Evolutionary conservation across 495 filamentous ascomycete species (phyloP).

Genomic region (Amniculicola lignicola): DNA sequence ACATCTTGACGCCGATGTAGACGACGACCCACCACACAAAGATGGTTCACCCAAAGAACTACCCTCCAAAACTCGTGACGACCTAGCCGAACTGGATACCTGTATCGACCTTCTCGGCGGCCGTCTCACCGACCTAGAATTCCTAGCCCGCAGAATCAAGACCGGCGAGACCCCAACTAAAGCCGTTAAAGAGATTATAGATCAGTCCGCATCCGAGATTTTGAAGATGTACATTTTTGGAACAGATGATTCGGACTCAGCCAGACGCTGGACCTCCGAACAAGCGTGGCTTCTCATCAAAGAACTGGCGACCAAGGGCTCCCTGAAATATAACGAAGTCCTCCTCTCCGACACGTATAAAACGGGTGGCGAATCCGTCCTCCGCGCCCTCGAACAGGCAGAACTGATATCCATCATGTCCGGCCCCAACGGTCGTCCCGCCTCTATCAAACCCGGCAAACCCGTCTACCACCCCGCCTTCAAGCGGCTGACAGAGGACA

Average conservation of each 20-base stretch:
- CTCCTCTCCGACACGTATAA: conserved; percentile 72
- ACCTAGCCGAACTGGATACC: conserved; percentile 66
- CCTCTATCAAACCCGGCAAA: conserved; percentile 71
- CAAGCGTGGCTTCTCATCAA: conserved; percentile 91
- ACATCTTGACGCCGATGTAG: conserved; percentile 60
- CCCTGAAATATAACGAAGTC: conserved; percentile 76
- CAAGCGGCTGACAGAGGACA: conserved; percentile 63
- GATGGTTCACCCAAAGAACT: conserved; percentile 40
- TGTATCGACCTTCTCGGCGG: conserved; percentile 82
- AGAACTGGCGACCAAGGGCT: conserved; percentile 57
- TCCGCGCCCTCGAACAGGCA: conserved; percentile 78
- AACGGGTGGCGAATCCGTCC: conserved; percentile 61
- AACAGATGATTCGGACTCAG: conserved; percentile 38
- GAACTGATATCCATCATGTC: conserved; percentile 82
- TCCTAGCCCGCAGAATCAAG: conserved; percentile 85
- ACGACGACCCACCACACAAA: conserved; percentile 41
- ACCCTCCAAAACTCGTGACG: conserved; percentile 41
- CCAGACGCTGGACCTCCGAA: conserved; percentile 66
- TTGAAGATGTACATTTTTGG: conserved; percentile 85
- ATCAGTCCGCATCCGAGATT: conserved; percentile 83
- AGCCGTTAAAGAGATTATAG: conserved; percentile 86
- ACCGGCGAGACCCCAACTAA: conserved; percentile 78
- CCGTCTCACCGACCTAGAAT: conserved; percentile 88
- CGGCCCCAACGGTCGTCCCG: conserved; percentile 65
- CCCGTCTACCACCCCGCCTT: conserved; percentile 89